phyloP scores from a whole-genome alignment of 164 flowering plant species.

The Litsea cubeba region DNA sequence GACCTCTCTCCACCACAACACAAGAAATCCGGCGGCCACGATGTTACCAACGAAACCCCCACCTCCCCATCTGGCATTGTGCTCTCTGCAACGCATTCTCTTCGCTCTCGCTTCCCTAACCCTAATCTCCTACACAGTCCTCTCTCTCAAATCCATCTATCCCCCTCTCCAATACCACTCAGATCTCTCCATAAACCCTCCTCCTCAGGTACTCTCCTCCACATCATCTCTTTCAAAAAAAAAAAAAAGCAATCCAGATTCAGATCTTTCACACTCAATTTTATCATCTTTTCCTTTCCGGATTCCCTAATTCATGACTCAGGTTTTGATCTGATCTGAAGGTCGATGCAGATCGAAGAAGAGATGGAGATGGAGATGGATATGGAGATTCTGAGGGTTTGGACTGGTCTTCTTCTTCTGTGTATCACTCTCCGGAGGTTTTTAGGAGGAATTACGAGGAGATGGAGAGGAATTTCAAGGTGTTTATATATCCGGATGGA shows the following conservation, averaged over 20 bases:
- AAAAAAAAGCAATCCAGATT: too few relatives aligned
- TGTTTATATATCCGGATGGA: slow-evolving; percentile 87
- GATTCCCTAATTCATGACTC: slow-evolving; percentile 11
- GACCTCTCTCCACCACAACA: too few relatives aligned
- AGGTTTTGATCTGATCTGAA: slow-evolving; percentile 23
- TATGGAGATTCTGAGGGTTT: slow-evolving; percentile 5
- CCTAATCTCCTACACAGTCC: slow-evolving; percentile 49
- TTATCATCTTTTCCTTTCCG: background rate
- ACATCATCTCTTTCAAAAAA: too few relatives aligned
- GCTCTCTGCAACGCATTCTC: slow-evolving; percentile 48
- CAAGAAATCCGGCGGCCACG: background rate
- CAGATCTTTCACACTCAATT: background rate
- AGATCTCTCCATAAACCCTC: slow-evolving; percentile 9
- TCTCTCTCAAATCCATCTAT: slow-evolving; percentile 56
- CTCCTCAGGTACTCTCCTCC: slow-evolving; percentile 14
- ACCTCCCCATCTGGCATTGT: slow-evolving; percentile 1
- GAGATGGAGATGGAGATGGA: slow-evolving; percentile 4
- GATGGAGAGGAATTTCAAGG: slow-evolving; percentile 85
- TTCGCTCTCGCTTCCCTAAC: slow-evolving; percentile 57
- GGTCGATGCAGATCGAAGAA: slow-evolving; percentile 11
- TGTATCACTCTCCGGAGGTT: slow-evolving; percentile 62
- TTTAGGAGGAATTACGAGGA: slow-evolving; percentile 58
- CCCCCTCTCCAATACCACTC: slow-evolving; percentile 35
- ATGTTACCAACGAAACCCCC: slow-evolving; percentile 13
- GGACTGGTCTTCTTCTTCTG: background rate